phyloP scores from a whole-genome alignment of 768 basidiomycete genomes.

The Auriscalpium vulgare region DNA sequence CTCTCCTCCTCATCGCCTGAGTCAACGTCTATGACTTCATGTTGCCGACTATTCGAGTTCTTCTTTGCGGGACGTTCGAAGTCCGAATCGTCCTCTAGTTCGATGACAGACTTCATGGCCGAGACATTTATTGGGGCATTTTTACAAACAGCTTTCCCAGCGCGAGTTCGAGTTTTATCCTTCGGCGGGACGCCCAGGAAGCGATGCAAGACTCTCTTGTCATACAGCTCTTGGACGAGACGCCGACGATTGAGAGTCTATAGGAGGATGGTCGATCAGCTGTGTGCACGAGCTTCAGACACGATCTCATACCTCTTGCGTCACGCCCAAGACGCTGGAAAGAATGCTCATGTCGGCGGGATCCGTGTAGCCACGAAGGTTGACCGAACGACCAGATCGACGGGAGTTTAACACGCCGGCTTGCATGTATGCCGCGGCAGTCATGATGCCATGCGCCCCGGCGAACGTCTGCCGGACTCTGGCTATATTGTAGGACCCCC shows the following conservation, averaged over 20 bases:
- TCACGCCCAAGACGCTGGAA: slow-evolving; percentile 71
- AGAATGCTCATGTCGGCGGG: slow-evolving; percentile 72
- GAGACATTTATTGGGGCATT: too few species aligned
- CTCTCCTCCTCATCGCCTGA: slow-evolving; percentile 49
- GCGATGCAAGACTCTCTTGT: slow-evolving; percentile 49
- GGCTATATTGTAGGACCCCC: slow-evolving; percentile 75
- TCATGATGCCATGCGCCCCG: slow-evolving; percentile 73
- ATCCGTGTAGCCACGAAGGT: slow-evolving; percentile 35
- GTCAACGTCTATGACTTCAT: slow-evolving; percentile 14
- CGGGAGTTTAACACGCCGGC: slow-evolving; percentile 56
- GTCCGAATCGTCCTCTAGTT: slow-evolving; percentile 19
- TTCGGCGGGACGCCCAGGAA: slow-evolving; percentile 38
- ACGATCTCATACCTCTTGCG: slow-evolving; percentile 57
- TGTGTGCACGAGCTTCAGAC: neutral
- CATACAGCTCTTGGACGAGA: slow-evolving; percentile 62
- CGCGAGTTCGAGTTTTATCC: neutral
- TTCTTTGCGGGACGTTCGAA: slow-evolving; percentile 12
- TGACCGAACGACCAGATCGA: slow-evolving; percentile 39
- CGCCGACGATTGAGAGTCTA: slow-evolving; percentile 72
- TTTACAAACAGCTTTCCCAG: too few species aligned
- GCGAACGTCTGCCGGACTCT: slow-evolving; percentile 79
- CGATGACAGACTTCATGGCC: too few species aligned
- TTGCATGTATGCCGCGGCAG: slow-evolving; percentile 60
- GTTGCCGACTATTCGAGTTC: neutral
- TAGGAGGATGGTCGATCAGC: neutral